Base-by-base conservation (phyloP, 2,329 filamentous ascomycete genomes). In the Pyrenophora teres region DNA sequence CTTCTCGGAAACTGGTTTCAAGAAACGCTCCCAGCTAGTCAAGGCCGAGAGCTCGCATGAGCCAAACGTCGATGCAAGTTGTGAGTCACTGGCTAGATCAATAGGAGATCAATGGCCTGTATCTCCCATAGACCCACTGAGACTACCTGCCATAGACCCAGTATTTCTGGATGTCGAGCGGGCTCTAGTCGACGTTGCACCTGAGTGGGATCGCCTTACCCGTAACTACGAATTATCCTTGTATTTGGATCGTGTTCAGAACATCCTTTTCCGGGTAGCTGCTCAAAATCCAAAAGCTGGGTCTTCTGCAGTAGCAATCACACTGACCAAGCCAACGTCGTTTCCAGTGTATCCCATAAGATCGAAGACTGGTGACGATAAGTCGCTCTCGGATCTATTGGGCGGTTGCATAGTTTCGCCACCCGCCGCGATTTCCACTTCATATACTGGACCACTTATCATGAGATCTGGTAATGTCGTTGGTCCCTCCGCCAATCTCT, bases 161-260 rank as follows among this genome's bases (percentile, higher is more conserved):
- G 36, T 36, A 5, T 40, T 75, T 2, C 23, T 85, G 0, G 39
- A 64, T 0, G 51, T 81, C 2, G 32, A 54, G 0, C 53, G 65
- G 9, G 80, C 80, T 3, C 32, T 82, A 1, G 57, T 70, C 0
- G 59, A 64, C 0, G 62, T 85, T 12, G 55, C 59, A 0, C 73
- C 74, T 0, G 77, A 82, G 43, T 85, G 81, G 81, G 54, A 67
- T 4, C 74, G 78, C 0, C 59, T 82, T 0, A 77, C 72, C n/a
- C 70, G 76, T 4, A 85, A 85, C 38, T 53, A 73, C 8, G 72
- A 80, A 23, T 70, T 84, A 0, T 75, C 71, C 0, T 36, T 63
- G 0, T 78, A 83, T 56, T 52, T 84, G 0, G 47, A 69, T 8
- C 37, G 73, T 21, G 75, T 81, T 0, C 80, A 84, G 45, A 5